Evolutionary conservation across 139 green algal genomes (phyloP).

Genomic region (Gonium pectorale): DNA sequence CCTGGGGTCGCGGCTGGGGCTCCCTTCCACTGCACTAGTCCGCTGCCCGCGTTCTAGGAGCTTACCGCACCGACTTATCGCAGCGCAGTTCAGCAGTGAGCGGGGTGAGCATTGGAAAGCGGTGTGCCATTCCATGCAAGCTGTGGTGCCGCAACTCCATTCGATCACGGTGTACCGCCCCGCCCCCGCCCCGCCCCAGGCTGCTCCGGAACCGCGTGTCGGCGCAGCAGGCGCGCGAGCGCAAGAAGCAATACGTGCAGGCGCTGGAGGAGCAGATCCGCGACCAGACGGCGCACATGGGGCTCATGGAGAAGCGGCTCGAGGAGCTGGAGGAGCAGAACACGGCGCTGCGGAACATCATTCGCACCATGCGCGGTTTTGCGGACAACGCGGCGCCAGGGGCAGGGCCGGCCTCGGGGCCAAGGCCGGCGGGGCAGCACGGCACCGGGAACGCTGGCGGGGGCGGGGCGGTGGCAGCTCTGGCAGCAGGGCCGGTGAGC

Average conservation of each 20-base stretch:
- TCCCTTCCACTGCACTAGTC: no score
- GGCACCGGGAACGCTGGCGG: no score
- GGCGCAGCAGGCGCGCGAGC: slow-evolving; percentile 88
- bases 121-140: no score
- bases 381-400: background rate
- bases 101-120: no score
- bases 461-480: no score
- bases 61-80: no score
- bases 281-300: slow-evolving; percentile 24
- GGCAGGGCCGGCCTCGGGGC: background rate
- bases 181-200: slow-evolving; percentile 44
- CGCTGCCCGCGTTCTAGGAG: no score
- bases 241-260: slow-evolving; percentile 85
- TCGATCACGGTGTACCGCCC: no score
- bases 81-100: no score
- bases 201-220: slow-evolving; percentile 88
- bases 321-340: slow-evolving; percentile 30
- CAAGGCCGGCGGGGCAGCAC: no score
- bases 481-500: no score
- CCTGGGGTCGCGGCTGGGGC: slow-evolving; percentile 2
- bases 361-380: slow-evolving; percentile 41
- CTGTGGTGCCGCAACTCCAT: no score
- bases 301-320: slow-evolving; percentile 26
- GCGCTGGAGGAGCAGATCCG: slow-evolving; percentile 73
- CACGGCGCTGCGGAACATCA: slow-evolving; percentile 48